Evolutionary conservation across 768 basidiomycete genomes (phyloP), one percentile per base, ranked within the genome.

Genomic region (Kwoniella heveanensis): DNA sequence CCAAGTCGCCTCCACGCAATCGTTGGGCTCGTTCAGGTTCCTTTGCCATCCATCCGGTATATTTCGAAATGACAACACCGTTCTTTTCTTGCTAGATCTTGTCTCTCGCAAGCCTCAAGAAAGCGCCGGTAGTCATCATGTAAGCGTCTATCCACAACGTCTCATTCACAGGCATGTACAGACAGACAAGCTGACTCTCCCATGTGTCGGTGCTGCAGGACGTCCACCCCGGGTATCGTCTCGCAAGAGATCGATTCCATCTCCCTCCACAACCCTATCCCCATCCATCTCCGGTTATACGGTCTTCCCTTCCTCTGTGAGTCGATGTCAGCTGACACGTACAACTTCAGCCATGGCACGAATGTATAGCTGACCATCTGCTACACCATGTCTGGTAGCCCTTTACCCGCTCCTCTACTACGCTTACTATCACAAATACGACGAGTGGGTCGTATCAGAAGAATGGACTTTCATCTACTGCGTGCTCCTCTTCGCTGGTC

Each of bases 391-490:
- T 13, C 49, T 29, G 22, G 24, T 47, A 73, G 62, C 77, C 9
- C 67, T 80, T 48, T 83, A 83, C 67, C 80, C 82, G 0, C 24
- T 81, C 3, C 77, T 81, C 21, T 80, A 80, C 62, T 96, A 95
- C 79, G 89, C 93, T 22, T 98, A 97, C 83, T 91, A 88, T 72
- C 80, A 92, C 80, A 88, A 85, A 79, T 96, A 97, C 80, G 91
- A 95, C 72, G 82, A 88, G 65, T 96, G 91, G 90, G 82, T 97
- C 58, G 85, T 88, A 74, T 91, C 90, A 61, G 92, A 95, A 81
- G 95, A 98, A 79, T 98, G 94, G 94, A 95, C 96, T 0, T 99
- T 98, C 77, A 85, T 98, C 22, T 90, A 90, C 37, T 92, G 90
- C 68, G 88, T 94, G 15, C 81, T 87, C 2, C 85, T 99, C 8